Percentiles rank a stretch among this genome's conserved stretches.
Conservation (phyloP, 768 basidiomycete species). For the Boletus coccyginus region DNA sequence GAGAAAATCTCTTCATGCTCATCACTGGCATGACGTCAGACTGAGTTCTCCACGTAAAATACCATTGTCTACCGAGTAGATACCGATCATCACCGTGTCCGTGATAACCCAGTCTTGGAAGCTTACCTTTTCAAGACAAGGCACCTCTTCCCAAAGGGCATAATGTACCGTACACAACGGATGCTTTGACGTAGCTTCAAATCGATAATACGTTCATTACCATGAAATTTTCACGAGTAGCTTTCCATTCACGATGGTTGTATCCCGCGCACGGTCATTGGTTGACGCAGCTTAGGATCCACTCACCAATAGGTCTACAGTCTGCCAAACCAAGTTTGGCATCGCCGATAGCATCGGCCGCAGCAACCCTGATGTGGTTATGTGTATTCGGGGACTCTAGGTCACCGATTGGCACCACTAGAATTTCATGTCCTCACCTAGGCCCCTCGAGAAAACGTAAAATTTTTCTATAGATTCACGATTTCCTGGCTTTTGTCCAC, state of each 20-base stretch:
- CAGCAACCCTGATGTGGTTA: constrained; percentile 12
- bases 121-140: constrained; percentile 8
- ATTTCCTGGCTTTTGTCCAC: background rate
- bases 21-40: constrained; percentile 8
- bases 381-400: constrained; percentile 1
- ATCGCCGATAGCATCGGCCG: constrained; percentile 19
- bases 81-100: constrained; percentile 8
- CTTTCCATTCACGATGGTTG: constrained; percentile 2
- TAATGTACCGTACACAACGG: constrained; percentile 14
- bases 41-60: constrained; percentile 25
- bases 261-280: background rate
- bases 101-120: constrained; percentile 11
- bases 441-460: background rate
- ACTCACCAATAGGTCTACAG: background rate
- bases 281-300: background rate
- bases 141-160: constrained; percentile 13
- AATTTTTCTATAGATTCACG: background rate
- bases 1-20: constrained; percentile 12
- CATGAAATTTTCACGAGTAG: constrained; percentile 1
- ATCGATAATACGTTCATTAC: constrained; percentile 6
- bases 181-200: constrained; percentile 5
- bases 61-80: background rate
- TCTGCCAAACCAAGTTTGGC: constrained; percentile 5
- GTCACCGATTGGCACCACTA: background rate
- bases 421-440: background rate